A percentile compares a stretch with the other conserved stretches of the same genome.
phyloP scores from a whole-genome alignment of 2,329 filamentous ascomycete genomes.

The Fusarium stilboides region DNA sequence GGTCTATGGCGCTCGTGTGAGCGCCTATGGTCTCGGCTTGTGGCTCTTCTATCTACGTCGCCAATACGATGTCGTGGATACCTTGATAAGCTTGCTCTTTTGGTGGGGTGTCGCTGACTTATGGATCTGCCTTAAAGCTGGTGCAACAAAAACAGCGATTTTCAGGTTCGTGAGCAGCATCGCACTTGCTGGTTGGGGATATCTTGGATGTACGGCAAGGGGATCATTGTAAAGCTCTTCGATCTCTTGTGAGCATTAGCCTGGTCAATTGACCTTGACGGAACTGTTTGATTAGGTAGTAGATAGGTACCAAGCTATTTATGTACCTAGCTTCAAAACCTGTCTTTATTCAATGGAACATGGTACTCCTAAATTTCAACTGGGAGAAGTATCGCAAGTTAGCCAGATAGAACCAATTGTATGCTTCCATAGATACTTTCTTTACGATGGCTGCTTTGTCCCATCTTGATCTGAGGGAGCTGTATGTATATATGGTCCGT shows the following conservation, averaged over 20 bases:
- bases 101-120: slow-evolving; percentile 42
- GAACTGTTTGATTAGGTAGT: background rate
- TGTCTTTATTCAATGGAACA: background rate
- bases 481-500: slow-evolving; percentile 29
- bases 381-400: background rate
- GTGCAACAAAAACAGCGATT: slow-evolving; percentile 22
- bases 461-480: background rate
- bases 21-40: slow-evolving; percentile 41
- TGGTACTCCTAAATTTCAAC: background rate
- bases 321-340: background rate
- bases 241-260: background rate
- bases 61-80: slow-evolving; percentile 41
- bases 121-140: slow-evolving; percentile 47
- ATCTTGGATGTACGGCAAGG: slow-evolving; percentile 39
- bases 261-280: background rate
- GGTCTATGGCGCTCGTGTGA: slow-evolving; percentile 43
- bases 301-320: background rate
- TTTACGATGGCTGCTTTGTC: background rate
- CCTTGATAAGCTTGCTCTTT: slow-evolving; percentile 38
- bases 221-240: slow-evolving; percentile 5
- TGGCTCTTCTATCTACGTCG: slow-evolving; percentile 45
- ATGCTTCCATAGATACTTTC: no score
- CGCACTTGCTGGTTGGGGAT: slow-evolving; percentile 38
- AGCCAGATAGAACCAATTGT: background rate
- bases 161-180: slow-evolving; percentile 34